A percentile compares a stretch with the other conserved stretches of the same genome.
Evolutionary conservation across 441 rosid genomes (phyloP).

Genomic region (Eutrema salsugineum): DNA sequence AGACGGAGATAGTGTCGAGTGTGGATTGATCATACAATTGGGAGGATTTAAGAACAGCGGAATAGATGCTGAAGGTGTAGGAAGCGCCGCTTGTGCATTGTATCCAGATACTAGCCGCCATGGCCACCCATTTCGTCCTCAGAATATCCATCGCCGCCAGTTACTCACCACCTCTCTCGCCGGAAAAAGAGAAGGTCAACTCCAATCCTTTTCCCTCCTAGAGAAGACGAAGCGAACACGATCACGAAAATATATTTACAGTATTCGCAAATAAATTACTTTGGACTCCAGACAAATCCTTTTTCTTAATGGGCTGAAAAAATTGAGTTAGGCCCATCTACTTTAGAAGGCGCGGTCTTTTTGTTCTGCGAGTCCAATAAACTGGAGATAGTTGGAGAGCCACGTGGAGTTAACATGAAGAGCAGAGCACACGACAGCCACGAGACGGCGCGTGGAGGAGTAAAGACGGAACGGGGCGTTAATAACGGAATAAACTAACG

Average conservation of each 20-base stretch:
- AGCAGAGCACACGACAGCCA: conserved; percentile 17
- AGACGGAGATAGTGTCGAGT: conserved; percentile 89
- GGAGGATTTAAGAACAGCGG: conserved; percentile 64
- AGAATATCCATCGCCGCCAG: conserved; percentile 23
- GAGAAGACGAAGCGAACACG: background rate
- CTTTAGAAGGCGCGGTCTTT: background rate
- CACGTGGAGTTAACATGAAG: conserved; percentile 3
- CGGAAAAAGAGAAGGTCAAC: background rate
- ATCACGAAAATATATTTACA: background rate
- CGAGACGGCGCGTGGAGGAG: conserved; percentile 18
- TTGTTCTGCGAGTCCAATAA: background rate
- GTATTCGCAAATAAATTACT: background rate
- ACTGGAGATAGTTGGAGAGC: background rate
- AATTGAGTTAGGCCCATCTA: background rate
- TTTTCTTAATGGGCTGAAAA: background rate
- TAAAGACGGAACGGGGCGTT: conserved; percentile 12
- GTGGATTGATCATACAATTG: conserved; percentile 86
- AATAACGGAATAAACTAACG: conserved; percentile 23
- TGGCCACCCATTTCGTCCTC: conserved; percentile 59
- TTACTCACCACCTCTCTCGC: background rate
- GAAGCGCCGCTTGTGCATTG: conserved; percentile 63
- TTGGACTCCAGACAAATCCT: background rate
- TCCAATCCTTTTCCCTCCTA: background rate
- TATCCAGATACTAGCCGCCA: conserved; percentile 84
- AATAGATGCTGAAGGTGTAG: conserved; percentile 83